Conservation (phyloP, 106 monocot genomes). For the Dendrobium nobile region DNA sequence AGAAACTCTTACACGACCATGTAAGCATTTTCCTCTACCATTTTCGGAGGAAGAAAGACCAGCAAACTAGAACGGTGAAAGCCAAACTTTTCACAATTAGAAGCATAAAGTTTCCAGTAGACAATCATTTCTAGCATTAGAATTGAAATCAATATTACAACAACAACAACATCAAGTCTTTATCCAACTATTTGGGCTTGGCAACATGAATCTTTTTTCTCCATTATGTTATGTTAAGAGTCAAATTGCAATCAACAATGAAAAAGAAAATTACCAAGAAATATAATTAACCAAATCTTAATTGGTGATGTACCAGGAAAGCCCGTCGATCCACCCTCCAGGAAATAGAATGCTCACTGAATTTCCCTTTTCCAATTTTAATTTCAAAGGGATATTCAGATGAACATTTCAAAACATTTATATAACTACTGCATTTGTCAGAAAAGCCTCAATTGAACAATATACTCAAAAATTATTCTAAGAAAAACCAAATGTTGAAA, state of each 20-base stretch:
- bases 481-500: too few relatives aligned
- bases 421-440: too few relatives aligned
- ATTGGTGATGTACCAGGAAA: background rate
- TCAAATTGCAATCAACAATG: background rate
- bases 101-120: background rate
- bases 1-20: conserved; percentile 30
- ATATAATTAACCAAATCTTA: background rate
- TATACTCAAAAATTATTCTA: too few relatives aligned
- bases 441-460: too few relatives aligned
- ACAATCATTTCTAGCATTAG: background rate
- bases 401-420: too few relatives aligned
- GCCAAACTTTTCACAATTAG: background rate
- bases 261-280: background rate
- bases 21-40: conserved; percentile 65
- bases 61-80: conserved; percentile 23
- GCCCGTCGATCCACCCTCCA: too few relatives aligned
- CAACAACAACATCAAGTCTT: too few relatives aligned
- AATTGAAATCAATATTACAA: background rate
- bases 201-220: too few relatives aligned
- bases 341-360: too few relatives aligned
- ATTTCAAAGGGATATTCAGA: too few relatives aligned
- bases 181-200: too few relatives aligned
- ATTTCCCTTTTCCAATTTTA: too few relatives aligned
- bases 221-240: background rate
- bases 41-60: conserved; percentile 24